Evolutionary conservation across 768 basidiomycete species (phyloP), one percentile per base, ranked within the genome.

Genomic region (Phallus indusiatus): DNA sequence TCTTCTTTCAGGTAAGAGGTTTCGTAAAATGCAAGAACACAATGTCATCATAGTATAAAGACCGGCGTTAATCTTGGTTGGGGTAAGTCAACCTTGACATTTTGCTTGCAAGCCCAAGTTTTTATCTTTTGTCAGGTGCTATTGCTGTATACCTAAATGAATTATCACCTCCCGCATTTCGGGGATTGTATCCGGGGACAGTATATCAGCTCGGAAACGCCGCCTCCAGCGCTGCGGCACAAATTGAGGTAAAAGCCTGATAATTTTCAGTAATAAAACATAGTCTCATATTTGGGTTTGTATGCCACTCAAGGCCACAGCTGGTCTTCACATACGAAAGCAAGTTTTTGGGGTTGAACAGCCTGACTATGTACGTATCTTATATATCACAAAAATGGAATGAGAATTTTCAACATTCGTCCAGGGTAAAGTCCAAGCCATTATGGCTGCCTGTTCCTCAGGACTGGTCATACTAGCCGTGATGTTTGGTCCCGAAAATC

Each of bases 151-250:
- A 86, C 69, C 76, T 94, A 21, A 78, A 82, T 14, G 92, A 95
- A 70, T 78, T 92, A 73, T 87, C 88, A 0, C 93, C 93, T 2
- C 86, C 90, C 5, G 90, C 89, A 0, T 94, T 93, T 78, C 78
- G 93, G 57, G 88, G 90, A 5, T 86, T 87, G 1, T 93, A 90
- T 76, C 87, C 87, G 37, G 91, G 91, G 60, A 81, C 90, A 1
- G 82, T 86, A 1, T 94, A 92, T 71, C 91, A 92, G 65, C 65
- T 92, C 21, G 89, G 91, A 47, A 90, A 89, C 70, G 77, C 60
- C 28, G 54, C 24, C 33, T 34, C 53, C 22, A 54, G 53, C 34
- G 53, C 53, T 20, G 53, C 53, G 3, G 53, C 53, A 33, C 53
- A 54, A 36, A 54, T 54, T 36, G 53, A 54, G 53, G 53, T 54